These are phyloP conservation scores for Eudorina sp. DNA, from an alignment of 139 green algal species.

Conservation along the genomic window DNA sequence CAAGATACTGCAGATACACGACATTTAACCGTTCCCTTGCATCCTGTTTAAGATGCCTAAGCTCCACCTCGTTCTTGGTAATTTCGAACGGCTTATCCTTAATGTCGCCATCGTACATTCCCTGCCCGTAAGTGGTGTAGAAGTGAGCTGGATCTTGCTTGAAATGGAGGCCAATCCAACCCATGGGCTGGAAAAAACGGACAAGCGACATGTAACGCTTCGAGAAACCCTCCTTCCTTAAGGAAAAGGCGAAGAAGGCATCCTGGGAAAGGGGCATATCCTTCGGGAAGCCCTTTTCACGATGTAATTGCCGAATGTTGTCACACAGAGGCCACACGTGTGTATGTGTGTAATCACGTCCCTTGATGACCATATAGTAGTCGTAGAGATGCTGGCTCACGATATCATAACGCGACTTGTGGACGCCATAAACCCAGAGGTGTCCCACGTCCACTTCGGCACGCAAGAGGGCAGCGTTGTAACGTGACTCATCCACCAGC, in stretches of 20 bases:
- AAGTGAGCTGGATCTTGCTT: not conserved
- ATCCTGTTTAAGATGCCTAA: not conserved
- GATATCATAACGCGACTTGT: not conserved
- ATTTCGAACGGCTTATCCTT: not conserved
- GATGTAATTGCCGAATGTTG: not conserved
- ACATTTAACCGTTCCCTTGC: not conserved
- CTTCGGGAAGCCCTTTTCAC: not conserved
- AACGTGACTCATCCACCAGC: conserved; percentile 9
- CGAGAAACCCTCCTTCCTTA: conserved; percentile 1
- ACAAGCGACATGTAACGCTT: not conserved
- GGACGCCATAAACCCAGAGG: conserved; percentile 12
- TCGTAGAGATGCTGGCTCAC: not conserved
- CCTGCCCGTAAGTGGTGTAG: not conserved
- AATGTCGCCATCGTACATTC: conserved; percentile 19
- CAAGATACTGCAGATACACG: conserved; percentile 5
- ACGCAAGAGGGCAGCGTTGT: not conserved
- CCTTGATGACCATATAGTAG: conserved; percentile 17
- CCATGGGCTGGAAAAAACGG: conserved; percentile 7
- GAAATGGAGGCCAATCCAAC: conserved; percentile 11
- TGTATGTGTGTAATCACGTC: not conserved
- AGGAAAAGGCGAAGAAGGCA: not conserved
- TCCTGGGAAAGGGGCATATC: not conserved
- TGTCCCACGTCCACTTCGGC: not conserved
- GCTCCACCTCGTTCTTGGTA: not conserved
- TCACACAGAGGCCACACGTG: conserved; percentile 2